Conservation (phyloP, 352 stramenopile species). For the Pythium volutum region DNA sequence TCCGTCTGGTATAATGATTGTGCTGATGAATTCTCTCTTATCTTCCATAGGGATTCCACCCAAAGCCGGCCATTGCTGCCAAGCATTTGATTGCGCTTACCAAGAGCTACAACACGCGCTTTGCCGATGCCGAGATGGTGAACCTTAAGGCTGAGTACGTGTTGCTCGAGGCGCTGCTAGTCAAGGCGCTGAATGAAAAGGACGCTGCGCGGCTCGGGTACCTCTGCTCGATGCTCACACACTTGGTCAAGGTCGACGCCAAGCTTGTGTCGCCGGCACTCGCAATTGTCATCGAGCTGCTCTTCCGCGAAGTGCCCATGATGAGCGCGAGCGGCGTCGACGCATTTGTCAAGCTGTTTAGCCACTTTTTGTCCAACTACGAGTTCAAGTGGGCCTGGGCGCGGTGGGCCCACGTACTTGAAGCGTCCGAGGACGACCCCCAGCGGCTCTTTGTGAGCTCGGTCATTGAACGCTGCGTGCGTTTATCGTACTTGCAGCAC, state of each 20-base stretch:
- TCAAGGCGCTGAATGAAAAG: constrained; percentile 52
- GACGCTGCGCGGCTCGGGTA: constrained; percentile 48
- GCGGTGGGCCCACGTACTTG: constrained; percentile 73
- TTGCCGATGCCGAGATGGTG: constrained; percentile 33
- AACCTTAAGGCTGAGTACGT: constrained; percentile 76
- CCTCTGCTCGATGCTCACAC: constrained; percentile 68
- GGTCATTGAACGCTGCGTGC: constrained; percentile 82
- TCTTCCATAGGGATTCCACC: constrained; percentile 44
- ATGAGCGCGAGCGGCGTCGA: constrained; percentile 61
- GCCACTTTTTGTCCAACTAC: constrained; percentile 86
- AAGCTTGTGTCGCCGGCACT: constrained; percentile 61
- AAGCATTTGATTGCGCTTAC: constrained; percentile 66
- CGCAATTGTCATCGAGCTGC: constrained; percentile 77
- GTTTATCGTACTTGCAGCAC: constrained; percentile 80
- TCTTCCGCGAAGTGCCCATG: constrained; percentile 78
- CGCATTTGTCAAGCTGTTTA: constrained; percentile 78
- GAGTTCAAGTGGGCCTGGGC: constrained; percentile 87
- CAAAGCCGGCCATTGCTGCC: constrained; percentile 65
- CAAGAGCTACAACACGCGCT: constrained; percentile 58
- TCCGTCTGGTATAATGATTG: background rate
- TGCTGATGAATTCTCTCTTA: background rate
- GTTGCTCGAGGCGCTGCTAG: constrained; percentile 69
- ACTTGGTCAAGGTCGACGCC: constrained; percentile 76
- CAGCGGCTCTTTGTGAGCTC: constrained; percentile 83
- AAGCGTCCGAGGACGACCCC: constrained; percentile 72